Evolutionary conservation across 2,329 filamentous ascomycete species (phyloP), one percentile per base, ranked within the genome.

Genomic region (Chaetoscypha palmicola): DNA sequence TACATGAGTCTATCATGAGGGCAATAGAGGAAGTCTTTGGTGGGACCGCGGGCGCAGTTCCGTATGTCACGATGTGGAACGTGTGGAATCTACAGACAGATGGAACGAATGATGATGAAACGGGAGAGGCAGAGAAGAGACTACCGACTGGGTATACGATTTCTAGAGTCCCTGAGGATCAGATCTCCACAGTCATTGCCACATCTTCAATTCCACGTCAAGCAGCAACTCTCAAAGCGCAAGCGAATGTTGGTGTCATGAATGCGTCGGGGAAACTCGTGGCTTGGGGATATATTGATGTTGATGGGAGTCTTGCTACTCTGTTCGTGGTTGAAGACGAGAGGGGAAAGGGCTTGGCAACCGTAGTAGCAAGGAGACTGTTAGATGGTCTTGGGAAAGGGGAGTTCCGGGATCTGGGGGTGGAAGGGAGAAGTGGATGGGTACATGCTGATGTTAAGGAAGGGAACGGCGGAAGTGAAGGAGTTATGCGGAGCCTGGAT

Each of bases 261-360:
- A 39, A 53, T 38, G 4, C 34, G 0, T 22, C 47, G 0, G 49
- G 45, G 1, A 47, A 50, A 17, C 28, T 60, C 24, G 50, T 55
- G 1, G 59, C 58, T 1, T 62, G 59, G 59, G 55, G 46, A 1
- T 61, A 57, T 42, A 32, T 60, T 3, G 57, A 56, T 4, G 49
- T 61, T 22, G 58, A 60, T 42, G 54, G 55, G 0, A 54, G 48
- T 37, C 45, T 61, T 20, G 56, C 55, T 7, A 62, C 59, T 0
- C 35, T 61, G 7, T 61, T 57, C 48, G 58, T 61, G 2, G n/a
- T 55, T 8, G 51, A 52, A 16, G 47, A 52, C n/a, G 38, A 58
- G 14, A 46, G 59, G 16, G 55, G 57, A 1, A 53, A 44, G 11
- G 57, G 59, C 2, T 45, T 62, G 2, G 55, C 58, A 3, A 59